Conservation (phyloP, 768 basidiomycete genomes). For the Obba rivulosa region DNA sequence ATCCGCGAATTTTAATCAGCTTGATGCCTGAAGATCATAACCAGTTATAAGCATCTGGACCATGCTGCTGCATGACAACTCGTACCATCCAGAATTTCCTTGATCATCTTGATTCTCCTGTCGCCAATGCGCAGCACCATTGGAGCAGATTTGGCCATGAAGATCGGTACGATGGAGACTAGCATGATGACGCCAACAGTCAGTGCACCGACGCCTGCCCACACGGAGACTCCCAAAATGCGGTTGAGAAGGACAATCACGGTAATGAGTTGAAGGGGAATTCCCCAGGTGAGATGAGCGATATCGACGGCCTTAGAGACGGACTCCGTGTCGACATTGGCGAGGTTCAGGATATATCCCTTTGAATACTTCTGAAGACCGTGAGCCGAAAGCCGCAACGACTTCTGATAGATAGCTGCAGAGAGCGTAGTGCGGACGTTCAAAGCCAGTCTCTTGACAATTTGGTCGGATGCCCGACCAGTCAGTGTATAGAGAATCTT, state of each 20-base stretch:
- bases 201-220: slow-evolving; percentile 25
- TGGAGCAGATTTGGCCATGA: slow-evolving; percentile 27
- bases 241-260: slow-evolving; percentile 21
- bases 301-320: slow-evolving; percentile 25
- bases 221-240: slow-evolving; percentile 24
- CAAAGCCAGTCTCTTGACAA: slow-evolving; percentile 24
- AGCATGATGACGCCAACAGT: slow-evolving; percentile 19
- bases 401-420: slow-evolving; percentile 26
- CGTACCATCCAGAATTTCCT: slow-evolving; percentile 25
- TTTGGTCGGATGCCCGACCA: slow-evolving; percentile 24
- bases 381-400: slow-evolving; percentile 22
- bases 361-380: slow-evolving; percentile 22
- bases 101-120: slow-evolving; percentile 23
- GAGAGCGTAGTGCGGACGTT: slow-evolving; percentile 26
- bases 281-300: slow-evolving; percentile 23
- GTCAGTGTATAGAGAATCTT: slow-evolving; percentile 21
- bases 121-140: slow-evolving; percentile 24
- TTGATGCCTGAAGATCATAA: slow-evolving; percentile 14
- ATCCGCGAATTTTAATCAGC: slow-evolving; percentile 24
- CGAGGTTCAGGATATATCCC: slow-evolving; percentile 25
- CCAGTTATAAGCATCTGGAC: too few species aligned
- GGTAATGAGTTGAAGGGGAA: slow-evolving; percentile 20
- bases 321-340: slow-evolving; percentile 26
- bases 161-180: slow-evolving; percentile 26
- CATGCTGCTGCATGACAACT: too few species aligned